These are phyloP conservation scores for Peronospora farinosa DNA, from an alignment of 352 stramenopile genomes.

Conservation along the genomic window DNA sequence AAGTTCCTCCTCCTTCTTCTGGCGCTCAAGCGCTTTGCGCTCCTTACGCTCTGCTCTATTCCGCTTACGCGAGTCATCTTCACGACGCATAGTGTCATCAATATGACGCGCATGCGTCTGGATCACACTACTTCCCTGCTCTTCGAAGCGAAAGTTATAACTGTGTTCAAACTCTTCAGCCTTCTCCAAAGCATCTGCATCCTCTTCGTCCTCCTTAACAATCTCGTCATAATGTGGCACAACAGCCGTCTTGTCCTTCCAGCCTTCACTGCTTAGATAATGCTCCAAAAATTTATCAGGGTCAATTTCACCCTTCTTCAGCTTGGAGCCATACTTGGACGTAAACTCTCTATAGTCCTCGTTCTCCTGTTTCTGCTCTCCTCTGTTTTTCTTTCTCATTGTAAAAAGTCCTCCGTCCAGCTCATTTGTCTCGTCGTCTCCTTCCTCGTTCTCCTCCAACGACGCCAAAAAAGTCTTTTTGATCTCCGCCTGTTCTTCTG, in stretches of 20 bases:
- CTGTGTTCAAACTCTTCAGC: slow-evolving; percentile 96
- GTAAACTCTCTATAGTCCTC: slow-evolving; percentile 58
- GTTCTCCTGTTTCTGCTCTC: slow-evolving; percentile 59
- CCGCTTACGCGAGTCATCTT: slow-evolving; percentile 93
- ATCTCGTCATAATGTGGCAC: slow-evolving; percentile 80
- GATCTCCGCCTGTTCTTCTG: slow-evolving; percentile 62
- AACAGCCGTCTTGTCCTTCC: slow-evolving; percentile 69
- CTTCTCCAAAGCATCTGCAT: slow-evolving; percentile 89
- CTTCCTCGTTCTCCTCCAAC: slow-evolving; percentile 35
- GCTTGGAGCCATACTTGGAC: slow-evolving; percentile 55
- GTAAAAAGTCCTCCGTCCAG: slow-evolving; percentile 69
- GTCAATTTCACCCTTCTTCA: slow-evolving; percentile 57
- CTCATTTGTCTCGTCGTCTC: slow-evolving; percentile 57
- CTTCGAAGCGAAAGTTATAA: slow-evolving; percentile 99
- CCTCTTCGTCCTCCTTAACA: slow-evolving; percentile 84
- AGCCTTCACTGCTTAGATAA: slow-evolving; percentile 73
- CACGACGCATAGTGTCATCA: slow-evolving; percentile 89
- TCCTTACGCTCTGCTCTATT: slow-evolving; percentile 92
- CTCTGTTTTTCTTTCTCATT: slow-evolving; percentile 56
- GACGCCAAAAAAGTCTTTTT: slow-evolving; percentile 62
- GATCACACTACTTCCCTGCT: slow-evolving; percentile 87
- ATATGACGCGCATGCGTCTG: slow-evolving; percentile 79
- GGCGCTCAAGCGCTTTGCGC: slow-evolving; percentile 92
- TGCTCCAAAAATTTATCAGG: slow-evolving; percentile 73
- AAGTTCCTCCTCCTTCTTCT: slow-evolving; percentile 96